A percentile compares a stretch with the other conserved stretches of the same genome.
These are phyloP conservation scores for Spencermartinsiella europaea DNA, from an alignment of 805 yeast genomes.

Conservation along the genomic window DNA sequence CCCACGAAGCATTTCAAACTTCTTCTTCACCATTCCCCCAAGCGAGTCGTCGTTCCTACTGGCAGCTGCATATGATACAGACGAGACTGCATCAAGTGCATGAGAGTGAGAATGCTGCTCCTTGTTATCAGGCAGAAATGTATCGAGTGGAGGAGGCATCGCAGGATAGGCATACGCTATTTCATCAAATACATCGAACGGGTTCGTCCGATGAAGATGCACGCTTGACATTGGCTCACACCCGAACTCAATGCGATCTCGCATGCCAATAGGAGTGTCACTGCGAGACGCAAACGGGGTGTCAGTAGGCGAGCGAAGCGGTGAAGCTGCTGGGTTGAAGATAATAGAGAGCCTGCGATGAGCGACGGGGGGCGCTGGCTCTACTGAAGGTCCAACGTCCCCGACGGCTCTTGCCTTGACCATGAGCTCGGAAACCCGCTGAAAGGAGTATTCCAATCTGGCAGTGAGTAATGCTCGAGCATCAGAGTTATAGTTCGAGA, in stretches of 20 bases:
- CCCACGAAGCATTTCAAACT: constrained; percentile 6
- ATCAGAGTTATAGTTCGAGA: constrained; percentile 25
- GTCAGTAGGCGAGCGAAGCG: constrained; percentile 1
- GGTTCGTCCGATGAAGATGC: constrained; percentile 26
- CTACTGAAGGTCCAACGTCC: constrained; percentile 15
- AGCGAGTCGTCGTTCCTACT: neutral
- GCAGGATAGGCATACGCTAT: constrained; percentile 30
- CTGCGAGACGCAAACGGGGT: neutral
- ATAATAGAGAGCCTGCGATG: constrained; percentile 25
- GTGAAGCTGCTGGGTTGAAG: constrained; percentile 18
- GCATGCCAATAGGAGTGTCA: constrained; percentile 2
- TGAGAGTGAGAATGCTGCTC: neutral
- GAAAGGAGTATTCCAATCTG: constrained; percentile 19
- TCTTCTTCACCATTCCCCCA: constrained; percentile 8
- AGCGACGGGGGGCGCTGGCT: constrained; percentile 30
- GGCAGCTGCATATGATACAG: neutral
- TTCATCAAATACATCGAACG: constrained; percentile 36
- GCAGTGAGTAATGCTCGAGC: constrained; percentile 22
- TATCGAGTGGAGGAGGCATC: constrained; percentile 17
- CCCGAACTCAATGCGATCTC: neutral
- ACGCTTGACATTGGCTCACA: constrained; percentile 3
- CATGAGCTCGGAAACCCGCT: constrained; percentile 10
- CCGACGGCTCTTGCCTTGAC: constrained; percentile 9
- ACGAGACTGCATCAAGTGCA: neutral
- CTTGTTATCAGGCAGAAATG: constrained; percentile 3